Conservation (phyloP, 2,329 filamentous ascomycete genomes). For the Orbilia blumenaviensis region DNA sequence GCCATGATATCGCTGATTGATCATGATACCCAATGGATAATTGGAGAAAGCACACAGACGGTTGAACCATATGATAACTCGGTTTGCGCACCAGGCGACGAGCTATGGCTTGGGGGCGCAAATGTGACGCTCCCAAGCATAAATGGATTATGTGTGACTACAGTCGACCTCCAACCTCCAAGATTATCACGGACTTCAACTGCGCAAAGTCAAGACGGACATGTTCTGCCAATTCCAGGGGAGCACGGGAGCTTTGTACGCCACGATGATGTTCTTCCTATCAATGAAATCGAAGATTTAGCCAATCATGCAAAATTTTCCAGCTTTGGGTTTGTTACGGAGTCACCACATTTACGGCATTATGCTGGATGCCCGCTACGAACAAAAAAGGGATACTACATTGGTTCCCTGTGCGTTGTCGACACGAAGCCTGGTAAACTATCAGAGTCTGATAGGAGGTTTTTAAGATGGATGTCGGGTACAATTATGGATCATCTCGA, state of each 20-base stretch:
- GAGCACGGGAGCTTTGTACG: slow-evolving; percentile 45
- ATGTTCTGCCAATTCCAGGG: slow-evolving; percentile 55
- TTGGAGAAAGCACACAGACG: slow-evolving; percentile 66
- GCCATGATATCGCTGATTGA: slow-evolving; percentile 66
- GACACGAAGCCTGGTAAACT: slow-evolving; percentile 55
- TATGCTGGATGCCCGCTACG: slow-evolving; percentile 56
- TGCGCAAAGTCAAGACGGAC: slow-evolving; percentile 54
- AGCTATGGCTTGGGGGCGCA: slow-evolving; percentile 60
- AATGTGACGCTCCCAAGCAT: slow-evolving; percentile 57
- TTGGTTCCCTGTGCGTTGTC: slow-evolving; percentile 57
- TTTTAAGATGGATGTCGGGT: slow-evolving; percentile 55
- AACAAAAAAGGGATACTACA: slow-evolving; percentile 56
- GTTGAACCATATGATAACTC: slow-evolving; percentile 61
- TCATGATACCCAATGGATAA: slow-evolving; percentile 64
- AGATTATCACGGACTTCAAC: slow-evolving; percentile 59
- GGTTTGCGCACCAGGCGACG: slow-evolving; percentile 58
- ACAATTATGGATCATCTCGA: slow-evolving; percentile 57
- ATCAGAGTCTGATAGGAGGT: slow-evolving; percentile 47
- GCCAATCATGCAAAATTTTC: slow-evolving; percentile 46
- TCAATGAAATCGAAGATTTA: slow-evolving; percentile 58
- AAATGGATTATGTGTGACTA: slow-evolving; percentile 61
- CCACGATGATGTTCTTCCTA: slow-evolving; percentile 52
- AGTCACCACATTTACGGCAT: slow-evolving; percentile 52
- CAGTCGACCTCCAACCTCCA: slow-evolving; percentile 58
- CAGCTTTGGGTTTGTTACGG: slow-evolving; percentile 51